These are phyloP conservation scores for Aspergillus fijiensis DNA, from an alignment of 2,329 filamentous ascomycete species.

Conservation along the genomic window DNA sequence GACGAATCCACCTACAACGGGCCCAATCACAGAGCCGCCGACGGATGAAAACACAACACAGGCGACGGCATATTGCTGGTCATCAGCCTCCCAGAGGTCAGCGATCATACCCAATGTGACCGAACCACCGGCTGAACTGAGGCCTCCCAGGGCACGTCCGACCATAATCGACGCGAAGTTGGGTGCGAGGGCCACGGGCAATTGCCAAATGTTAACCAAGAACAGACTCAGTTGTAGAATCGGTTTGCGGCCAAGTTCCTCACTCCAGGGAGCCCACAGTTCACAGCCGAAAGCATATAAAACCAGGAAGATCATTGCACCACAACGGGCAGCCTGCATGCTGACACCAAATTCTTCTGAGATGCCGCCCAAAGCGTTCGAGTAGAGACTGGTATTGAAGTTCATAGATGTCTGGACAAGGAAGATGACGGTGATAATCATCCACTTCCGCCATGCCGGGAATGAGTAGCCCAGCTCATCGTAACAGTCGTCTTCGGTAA, in stretches of 20 bases:
- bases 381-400: constrained; percentile 74
- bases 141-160: constrained; percentile 67
- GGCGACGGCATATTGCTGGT: constrained; percentile 72
- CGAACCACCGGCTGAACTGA: constrained; percentile 70
- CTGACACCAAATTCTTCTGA: constrained; percentile 67
- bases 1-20: constrained; percentile 75
- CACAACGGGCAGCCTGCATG: constrained; percentile 66
- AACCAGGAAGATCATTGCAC: constrained; percentile 76
- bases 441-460: constrained; percentile 66
- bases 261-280: constrained; percentile 83
- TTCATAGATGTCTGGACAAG: constrained; percentile 75
- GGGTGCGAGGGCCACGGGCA: constrained; percentile 69
- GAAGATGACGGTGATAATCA: constrained; percentile 70
- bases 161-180: constrained; percentile 71
- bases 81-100: constrained; percentile 69
- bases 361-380: constrained; percentile 66
- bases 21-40: constrained; percentile 72
- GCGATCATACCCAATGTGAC: constrained; percentile 75
- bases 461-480: constrained; percentile 65
- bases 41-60: constrained; percentile 79
- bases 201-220: constrained; percentile 74
- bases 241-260: constrained; percentile 76
- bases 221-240: constrained; percentile 71
- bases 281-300: constrained; percentile 84
- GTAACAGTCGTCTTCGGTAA: constrained; percentile 62